Percentiles rank a stretch among this genome's conserved stretches.
Conservation (phyloP, 495 filamentous ascomycete genomes). For the Hyphodiscus hymeniophilus region DNA sequence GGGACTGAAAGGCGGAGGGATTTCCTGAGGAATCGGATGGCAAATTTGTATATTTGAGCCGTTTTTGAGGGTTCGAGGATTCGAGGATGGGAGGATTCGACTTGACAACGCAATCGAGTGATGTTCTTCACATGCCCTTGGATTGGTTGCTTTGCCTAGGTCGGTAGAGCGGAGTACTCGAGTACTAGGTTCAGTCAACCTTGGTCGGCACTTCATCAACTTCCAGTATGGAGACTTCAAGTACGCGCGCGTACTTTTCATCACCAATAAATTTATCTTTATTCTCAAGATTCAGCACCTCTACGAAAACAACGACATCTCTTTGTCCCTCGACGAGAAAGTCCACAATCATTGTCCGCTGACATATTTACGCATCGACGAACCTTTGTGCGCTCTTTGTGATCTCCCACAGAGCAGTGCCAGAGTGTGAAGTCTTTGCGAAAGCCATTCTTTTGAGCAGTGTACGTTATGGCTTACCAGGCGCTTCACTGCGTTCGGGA, state of each 20-base stretch:
- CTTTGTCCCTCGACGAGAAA: constrained; percentile 14
- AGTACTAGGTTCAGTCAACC: no score
- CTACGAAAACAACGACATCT: constrained; percentile 8
- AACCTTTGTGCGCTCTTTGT: constrained; percentile 22
- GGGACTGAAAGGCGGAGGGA: not conserved
- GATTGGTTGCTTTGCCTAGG: no score
- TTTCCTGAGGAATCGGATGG: not conserved
- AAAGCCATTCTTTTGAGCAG: constrained; percentile 18
- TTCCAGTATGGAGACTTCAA: not conserved
- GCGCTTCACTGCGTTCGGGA: constrained; percentile 20
- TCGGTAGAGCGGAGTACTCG: no score
- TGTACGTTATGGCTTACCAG: constrained; percentile 16
- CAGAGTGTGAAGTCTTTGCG: constrained; percentile 19
- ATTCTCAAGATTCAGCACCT: constrained; percentile 1
- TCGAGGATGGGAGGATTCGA: not conserved
- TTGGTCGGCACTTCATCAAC: no score
- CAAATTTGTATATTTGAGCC: not conserved
- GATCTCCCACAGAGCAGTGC: constrained; percentile 17
- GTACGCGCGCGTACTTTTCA: not conserved
- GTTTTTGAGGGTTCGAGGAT: not conserved
- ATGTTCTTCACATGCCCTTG: constrained; percentile 3
- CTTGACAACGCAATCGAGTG: not conserved
- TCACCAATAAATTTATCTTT: constrained; percentile 7
- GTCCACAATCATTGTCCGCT: constrained; percentile 8
- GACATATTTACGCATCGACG: constrained; percentile 12